A percentile compares a stretch with the other conserved stretches of the same genome.
Evolutionary conservation across 805 yeast genomes (phyloP).

Genomic region (Saccharomycopsis sp.): DNA sequence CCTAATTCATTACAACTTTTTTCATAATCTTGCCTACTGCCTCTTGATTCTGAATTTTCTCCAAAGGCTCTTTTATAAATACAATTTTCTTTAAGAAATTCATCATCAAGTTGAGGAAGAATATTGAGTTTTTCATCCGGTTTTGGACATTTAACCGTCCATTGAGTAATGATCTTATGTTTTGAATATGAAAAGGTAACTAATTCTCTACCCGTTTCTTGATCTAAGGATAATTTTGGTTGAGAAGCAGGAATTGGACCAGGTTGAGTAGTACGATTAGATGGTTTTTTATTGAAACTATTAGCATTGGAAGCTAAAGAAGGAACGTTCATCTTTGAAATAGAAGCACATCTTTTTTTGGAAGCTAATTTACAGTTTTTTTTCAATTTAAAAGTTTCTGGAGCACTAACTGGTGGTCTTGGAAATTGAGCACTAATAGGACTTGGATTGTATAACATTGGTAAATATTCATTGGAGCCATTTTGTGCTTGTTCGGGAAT

Average conservation of each 20-base stretch:
- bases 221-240: slow-evolving; percentile 21
- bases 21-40: slow-evolving; percentile 37
- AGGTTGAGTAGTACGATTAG: slow-evolving; percentile 23
- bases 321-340: slow-evolving; percentile 3
- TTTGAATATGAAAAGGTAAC: slow-evolving; percentile 25
- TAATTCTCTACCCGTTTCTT: slow-evolving; percentile 23
- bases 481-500: not conserved
- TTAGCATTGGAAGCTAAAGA: not conserved
- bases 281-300: slow-evolving; percentile 6
- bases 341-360: slow-evolving; percentile 4
- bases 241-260: slow-evolving; percentile 28
- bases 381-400: not conserved
- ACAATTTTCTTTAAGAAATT: slow-evolving; percentile 32
- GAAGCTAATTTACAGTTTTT: slow-evolving; percentile 1
- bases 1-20: slow-evolving; percentile 38
- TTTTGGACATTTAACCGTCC: slow-evolving; percentile 14
- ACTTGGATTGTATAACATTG: not conserved
- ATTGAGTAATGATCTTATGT: slow-evolving; percentile 21
- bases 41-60: slow-evolving; percentile 27
- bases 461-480: not conserved
- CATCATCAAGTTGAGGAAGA: slow-evolving; percentile 20
- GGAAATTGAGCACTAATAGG: too few relatives aligned
- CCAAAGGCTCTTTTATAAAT: slow-evolving; percentile 25
- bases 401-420: slow-evolving; percentile 1
- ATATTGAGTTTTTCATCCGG: slow-evolving; percentile 8